Evolutionary conservation across 306 rosid genomes (phyloP).

Genomic region (Fagus crenata): DNA sequence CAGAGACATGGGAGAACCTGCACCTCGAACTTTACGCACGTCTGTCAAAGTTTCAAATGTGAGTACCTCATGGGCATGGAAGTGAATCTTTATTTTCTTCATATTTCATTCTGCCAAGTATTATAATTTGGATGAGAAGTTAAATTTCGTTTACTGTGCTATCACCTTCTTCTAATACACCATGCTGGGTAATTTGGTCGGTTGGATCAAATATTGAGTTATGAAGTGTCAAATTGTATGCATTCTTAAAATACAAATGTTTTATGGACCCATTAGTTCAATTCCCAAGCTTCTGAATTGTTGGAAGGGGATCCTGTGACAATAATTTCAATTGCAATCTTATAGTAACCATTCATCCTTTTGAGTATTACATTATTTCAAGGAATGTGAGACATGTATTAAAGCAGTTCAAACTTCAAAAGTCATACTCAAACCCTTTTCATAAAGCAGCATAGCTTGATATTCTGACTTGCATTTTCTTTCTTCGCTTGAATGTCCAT

Average conservation of each 20-base stretch:
- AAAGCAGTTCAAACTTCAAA: neutral
- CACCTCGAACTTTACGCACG: conserved; percentile 52
- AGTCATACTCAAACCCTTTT: neutral
- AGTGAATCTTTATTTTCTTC: conserved; percentile 7
- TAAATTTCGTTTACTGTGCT: conserved; percentile 7
- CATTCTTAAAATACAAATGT: neutral
- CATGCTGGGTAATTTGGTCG: neutral
- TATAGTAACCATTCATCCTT: neutral
- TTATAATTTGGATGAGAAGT: conserved; percentile 15
- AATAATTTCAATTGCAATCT: neutral
- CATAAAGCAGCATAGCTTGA: neutral
- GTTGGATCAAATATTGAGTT: neutral
- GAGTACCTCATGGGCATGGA: conserved; percentile 39
- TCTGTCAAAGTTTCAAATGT: conserved; percentile 95
- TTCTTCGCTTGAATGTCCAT: neutral
- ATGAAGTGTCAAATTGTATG: neutral
- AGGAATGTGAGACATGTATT: neutral
- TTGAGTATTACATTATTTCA: neutral
- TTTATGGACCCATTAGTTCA: neutral
- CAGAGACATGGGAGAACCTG: conserved; percentile 51
- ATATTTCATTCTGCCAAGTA: neutral
- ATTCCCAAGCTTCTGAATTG: neutral
- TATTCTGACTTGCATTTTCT: neutral
- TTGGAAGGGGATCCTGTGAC: neutral
- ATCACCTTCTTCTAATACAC: neutral